Evolutionary conservation across 768 basidiomycete genomes (phyloP).

Genomic region (Boletus insuetus): DNA sequence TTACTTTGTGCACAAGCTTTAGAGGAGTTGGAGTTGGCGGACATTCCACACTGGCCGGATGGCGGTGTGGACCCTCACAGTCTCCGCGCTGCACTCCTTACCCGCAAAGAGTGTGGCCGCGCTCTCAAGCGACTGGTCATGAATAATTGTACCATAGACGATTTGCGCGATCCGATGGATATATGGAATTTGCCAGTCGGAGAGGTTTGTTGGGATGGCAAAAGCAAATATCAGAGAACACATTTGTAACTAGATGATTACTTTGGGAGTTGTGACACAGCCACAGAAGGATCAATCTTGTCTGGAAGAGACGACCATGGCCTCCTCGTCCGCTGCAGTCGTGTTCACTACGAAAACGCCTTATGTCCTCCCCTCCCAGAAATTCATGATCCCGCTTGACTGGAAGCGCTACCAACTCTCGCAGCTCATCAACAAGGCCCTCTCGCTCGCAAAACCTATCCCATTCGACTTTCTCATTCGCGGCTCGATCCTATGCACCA

Average conservation of each 20-base stretch:
- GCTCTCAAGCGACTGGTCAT: neutral
- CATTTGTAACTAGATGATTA: no score
- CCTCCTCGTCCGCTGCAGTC: constrained; percentile 16
- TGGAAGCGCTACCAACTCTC: constrained; percentile 98
- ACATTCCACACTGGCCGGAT: no score
- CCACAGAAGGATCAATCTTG: neutral
- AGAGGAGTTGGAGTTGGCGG: no score
- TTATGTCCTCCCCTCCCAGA: constrained; percentile 54
- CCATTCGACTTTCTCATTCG: constrained; percentile 92
- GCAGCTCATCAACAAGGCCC: constrained; percentile 93
- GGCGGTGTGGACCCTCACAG: no score
- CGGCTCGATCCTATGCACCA: constrained; percentile 74
- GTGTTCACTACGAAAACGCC: constrained; percentile 19
- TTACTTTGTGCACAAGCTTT: no score
- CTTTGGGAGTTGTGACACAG: neutral
- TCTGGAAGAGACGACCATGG: neutral
- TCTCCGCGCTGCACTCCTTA: neutral
- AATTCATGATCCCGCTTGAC: constrained; percentile 86
- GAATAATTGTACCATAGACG: no score
- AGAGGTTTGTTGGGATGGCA: neutral
- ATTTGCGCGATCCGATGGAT: no score
- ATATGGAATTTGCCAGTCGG: no score
- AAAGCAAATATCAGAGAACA: no score
- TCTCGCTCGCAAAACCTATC: constrained; percentile 66
- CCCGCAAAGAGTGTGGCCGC: neutral